phyloP scores from a whole-genome alignment of 768 basidiomycete genomes.

The Hericium rajendrae region DNA sequence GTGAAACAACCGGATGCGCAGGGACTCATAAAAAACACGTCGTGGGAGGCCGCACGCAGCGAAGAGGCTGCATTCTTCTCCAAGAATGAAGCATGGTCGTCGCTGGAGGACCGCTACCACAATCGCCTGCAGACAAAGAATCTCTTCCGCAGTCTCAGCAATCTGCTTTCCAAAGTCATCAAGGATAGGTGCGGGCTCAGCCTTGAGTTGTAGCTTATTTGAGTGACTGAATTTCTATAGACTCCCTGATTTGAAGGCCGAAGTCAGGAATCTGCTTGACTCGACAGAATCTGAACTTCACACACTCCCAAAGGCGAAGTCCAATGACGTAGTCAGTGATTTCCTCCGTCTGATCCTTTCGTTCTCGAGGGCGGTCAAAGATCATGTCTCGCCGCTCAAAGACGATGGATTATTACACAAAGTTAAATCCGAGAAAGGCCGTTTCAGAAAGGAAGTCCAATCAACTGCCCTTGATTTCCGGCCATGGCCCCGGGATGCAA shows the following conservation, averaged over 20 bases:
- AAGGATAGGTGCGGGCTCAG: slow-evolving; percentile 37
- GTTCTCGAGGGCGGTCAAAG: slow-evolving; percentile 37
- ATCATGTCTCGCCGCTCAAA: slow-evolving; percentile 42
- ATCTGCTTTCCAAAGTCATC: slow-evolving; percentile 54
- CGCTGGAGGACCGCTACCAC: slow-evolving; percentile 39
- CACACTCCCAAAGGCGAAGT: slow-evolving; percentile 40
- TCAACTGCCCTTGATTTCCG: slow-evolving; percentile 48
- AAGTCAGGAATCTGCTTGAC: slow-evolving; percentile 37
- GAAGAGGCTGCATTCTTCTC: slow-evolving; percentile 51
- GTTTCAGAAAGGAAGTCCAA: slow-evolving; percentile 39
- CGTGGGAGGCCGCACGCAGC: slow-evolving; percentile 52
- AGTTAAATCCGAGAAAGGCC: slow-evolving; percentile 38
- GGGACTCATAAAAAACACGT: slow-evolving; percentile 39
- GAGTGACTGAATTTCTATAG: slow-evolving; percentile 24
- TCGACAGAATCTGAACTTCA: slow-evolving; percentile 26
- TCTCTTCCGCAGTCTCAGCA: slow-evolving; percentile 48
- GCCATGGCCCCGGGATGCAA: slow-evolving; percentile 24
- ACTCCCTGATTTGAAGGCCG: slow-evolving; percentile 52
- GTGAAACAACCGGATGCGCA: slow-evolving; percentile 37
- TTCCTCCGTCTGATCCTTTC: slow-evolving; percentile 36
- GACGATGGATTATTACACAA: slow-evolving; percentile 44
- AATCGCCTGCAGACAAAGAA: slow-evolving; percentile 46
- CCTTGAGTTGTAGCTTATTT: neutral
- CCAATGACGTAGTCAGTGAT: slow-evolving; percentile 47
- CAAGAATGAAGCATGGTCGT: slow-evolving; percentile 41